Percentiles rank a stretch among this genome's conserved stretches.
These are phyloP conservation scores for Pinus albicaulis DNA, from an alignment of 75 land plant species.

Conservation along the genomic window DNA sequence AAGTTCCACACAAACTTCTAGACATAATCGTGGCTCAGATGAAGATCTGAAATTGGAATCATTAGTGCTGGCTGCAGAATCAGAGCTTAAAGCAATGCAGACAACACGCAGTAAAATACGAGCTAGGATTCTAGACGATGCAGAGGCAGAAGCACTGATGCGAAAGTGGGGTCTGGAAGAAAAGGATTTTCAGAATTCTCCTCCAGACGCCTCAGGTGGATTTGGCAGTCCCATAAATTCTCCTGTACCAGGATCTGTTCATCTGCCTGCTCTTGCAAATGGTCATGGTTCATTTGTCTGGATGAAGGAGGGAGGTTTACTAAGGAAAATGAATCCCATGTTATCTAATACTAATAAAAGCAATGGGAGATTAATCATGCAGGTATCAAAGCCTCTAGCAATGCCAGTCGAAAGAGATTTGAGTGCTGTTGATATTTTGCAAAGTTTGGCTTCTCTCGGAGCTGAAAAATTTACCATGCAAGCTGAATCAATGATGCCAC, in stretches of 20 bases:
- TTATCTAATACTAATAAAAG: constrained; percentile 2
- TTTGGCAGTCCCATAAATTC: constrained; percentile 7
- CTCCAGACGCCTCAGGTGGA: constrained; percentile 8
- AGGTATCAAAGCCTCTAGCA: constrained; percentile 25
- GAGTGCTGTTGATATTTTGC: constrained; percentile 21
- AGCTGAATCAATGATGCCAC: constrained; percentile 28
- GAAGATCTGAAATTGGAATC: constrained; percentile 13
- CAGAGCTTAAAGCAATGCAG: constrained; percentile 27
- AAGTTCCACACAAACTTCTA: neutral
- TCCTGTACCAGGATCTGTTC: neutral
- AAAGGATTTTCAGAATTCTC: constrained; percentile 11
- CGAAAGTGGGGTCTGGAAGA: constrained; percentile 27
- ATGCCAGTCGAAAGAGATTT: constrained; percentile 24
- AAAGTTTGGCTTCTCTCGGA: constrained; percentile 22
- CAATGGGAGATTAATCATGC: constrained; percentile 12
- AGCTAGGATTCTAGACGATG: constrained; percentile 23
- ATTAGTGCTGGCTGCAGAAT: constrained; percentile 26
- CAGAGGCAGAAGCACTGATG: constrained; percentile 22
- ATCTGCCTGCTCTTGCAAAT: constrained; percentile 15
- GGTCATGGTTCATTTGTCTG: constrained; percentile 19
- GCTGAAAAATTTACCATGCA: constrained; percentile 15
- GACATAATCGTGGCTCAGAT: neutral
- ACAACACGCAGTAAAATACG: constrained; percentile 16
- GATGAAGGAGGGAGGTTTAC: constrained; percentile 22
- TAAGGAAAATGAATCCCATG: constrained; percentile 18